These are phyloP conservation scores for Volvox reticuliferus DNA, from an alignment of 139 green algal species.

Conservation along the genomic window DNA sequence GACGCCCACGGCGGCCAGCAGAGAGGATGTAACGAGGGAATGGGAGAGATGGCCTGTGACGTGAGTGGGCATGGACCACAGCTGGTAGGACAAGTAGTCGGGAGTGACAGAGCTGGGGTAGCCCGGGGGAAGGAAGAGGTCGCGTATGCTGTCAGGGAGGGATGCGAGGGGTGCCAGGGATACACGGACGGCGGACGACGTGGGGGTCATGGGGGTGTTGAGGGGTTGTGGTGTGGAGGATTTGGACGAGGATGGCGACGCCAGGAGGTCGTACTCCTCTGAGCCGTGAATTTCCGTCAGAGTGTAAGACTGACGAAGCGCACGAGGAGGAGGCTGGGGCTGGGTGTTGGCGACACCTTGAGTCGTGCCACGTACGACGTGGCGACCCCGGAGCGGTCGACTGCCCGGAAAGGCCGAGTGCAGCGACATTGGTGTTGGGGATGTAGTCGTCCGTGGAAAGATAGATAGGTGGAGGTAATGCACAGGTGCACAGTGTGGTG, in stretches of 20 bases:
- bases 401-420: not conserved
- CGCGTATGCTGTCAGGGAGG: slow-evolving; percentile 2
- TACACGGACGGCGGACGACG: not conserved
- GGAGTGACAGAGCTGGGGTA: slow-evolving; percentile 73
- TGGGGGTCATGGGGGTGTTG: not conserved
- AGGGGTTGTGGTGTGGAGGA: not conserved
- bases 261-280: not conserved
- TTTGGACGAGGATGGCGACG: not conserved
- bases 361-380: not conserved
- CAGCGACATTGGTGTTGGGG: not conserved
- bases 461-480: too few relatives aligned
- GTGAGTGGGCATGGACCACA: slow-evolving; percentile 81
- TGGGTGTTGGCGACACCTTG: not conserved
- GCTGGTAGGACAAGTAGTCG: slow-evolving; percentile 89
- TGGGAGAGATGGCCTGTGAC: slow-evolving; percentile 63
- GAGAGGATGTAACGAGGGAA: slow-evolving; percentile 51
- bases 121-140: slow-evolving; percentile 80
- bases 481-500: too few relatives aligned
- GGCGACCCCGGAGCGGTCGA: not conserved
- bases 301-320: not conserved
- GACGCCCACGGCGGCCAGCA: slow-evolving; percentile 84
- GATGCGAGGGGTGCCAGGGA: not conserved
- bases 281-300: not conserved
- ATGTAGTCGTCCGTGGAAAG: too few relatives aligned
- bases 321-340: not conserved